These are phyloP conservation scores for Ogataea sp. DNA, from an alignment of 805 yeast species.

Conservation along the genomic window DNA sequence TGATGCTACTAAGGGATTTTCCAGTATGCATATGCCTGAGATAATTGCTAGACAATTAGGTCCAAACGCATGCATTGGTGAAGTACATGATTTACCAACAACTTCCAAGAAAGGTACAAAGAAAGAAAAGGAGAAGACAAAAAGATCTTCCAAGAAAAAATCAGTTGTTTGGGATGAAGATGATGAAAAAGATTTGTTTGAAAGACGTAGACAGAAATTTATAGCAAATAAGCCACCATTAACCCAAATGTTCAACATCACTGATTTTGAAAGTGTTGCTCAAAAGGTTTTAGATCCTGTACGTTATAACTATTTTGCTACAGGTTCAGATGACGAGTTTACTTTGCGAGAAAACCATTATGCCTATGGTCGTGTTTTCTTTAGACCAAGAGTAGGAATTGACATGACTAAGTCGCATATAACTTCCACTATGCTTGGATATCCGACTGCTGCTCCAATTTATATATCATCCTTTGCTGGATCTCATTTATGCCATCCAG, in stretches of 20 bases:
- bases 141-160: too few relatives aligned
- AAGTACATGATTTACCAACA: slow-evolving; percentile 3
- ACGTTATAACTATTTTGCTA: slow-evolving; percentile 84
- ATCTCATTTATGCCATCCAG: slow-evolving; percentile 78
- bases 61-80: slow-evolving; percentile 18
- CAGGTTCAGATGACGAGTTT: slow-evolving; percentile 87
- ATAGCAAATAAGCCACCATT: slow-evolving; percentile 55
- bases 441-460: slow-evolving; percentile 60
- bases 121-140: background rate
- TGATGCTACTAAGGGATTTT: slow-evolving; percentile 34
- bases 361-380: slow-evolving; percentile 77
- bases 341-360: slow-evolving; percentile 79
- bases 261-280: slow-evolving; percentile 85
- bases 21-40: slow-evolving; percentile 18
- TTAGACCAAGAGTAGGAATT: slow-evolving; percentile 71
- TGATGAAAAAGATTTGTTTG: background rate
- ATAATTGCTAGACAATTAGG: slow-evolving; percentile 4
- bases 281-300: slow-evolving; percentile 58
- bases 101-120: background rate
- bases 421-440: slow-evolving; percentile 63
- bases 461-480: slow-evolving; percentile 87
- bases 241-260: slow-evolving; percentile 57
- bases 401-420: slow-evolving; percentile 62
- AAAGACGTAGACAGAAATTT: slow-evolving; percentile 25
- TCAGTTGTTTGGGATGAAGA: background rate